A percentile compares a stretch with the other conserved stretches of the same genome.
Evolutionary conservation across 495 filamentous ascomycete species (phyloP).

Genomic region (Penicillium silybi): DNA sequence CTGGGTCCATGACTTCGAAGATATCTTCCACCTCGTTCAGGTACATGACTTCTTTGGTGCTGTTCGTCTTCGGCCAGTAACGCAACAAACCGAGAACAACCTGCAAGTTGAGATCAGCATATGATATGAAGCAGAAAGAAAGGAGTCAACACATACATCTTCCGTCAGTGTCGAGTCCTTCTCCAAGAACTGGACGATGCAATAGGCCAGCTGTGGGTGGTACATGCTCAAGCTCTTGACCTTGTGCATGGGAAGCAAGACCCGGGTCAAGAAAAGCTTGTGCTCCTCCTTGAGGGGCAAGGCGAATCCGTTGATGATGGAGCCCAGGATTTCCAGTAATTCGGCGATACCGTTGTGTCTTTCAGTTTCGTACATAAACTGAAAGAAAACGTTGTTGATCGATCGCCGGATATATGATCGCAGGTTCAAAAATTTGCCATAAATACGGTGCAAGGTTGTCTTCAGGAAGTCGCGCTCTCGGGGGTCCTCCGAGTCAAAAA

Average conservation of each 20-base stretch:
- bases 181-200: slow-evolving; percentile 98
- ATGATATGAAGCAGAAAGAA: not conserved
- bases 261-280: slow-evolving; percentile 93
- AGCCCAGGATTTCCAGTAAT: slow-evolving; percentile 92
- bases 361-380: slow-evolving; percentile 98
- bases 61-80: slow-evolving; percentile 99
- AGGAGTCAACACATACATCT: slow-evolving; percentile 59
- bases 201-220: slow-evolving; percentile 96
- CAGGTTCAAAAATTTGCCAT: slow-evolving; percentile 98
- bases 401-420: slow-evolving; percentile 95
- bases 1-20: slow-evolving; percentile 99
- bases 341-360: slow-evolving; percentile 98
- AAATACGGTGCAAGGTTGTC: slow-evolving; percentile 96
- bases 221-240: slow-evolving; percentile 99
- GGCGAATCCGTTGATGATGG: slow-evolving; percentile 99
- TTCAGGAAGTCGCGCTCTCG: slow-evolving; percentile 97
- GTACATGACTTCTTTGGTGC: slow-evolving; percentile 99
- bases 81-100: slow-evolving; percentile 91
- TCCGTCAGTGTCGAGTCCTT: slow-evolving; percentile 97
- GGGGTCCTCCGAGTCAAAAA: slow-evolving; percentile 98
- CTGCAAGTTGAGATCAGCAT: slow-evolving; percentile 34
- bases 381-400: slow-evolving; percentile 99
- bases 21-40: slow-evolving; percentile 99
- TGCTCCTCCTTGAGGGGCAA: slow-evolving; percentile 97
- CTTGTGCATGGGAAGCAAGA: slow-evolving; percentile 92